A percentile compares a stretch with the other conserved stretches of the same genome.
These are phyloP conservation scores for Moricandia moricandioides DNA, from an alignment of 345 rosid genomes.

Conservation along the genomic window DNA sequence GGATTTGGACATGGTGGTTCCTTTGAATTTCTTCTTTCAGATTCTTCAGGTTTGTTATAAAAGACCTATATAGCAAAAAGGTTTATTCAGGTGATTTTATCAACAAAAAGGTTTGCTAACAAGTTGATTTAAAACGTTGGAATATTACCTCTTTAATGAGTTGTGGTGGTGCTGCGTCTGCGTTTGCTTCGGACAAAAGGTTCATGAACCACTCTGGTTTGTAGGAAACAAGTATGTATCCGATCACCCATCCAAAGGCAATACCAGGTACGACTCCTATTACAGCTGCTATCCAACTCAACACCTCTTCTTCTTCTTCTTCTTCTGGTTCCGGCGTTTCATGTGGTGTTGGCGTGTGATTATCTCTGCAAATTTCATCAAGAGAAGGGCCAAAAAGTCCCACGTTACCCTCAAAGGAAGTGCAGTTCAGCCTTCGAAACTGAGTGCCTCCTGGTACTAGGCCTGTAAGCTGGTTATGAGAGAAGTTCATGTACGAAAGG, in stretches of 20 bases:
- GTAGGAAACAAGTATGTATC: not conserved
- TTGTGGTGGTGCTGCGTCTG: not conserved
- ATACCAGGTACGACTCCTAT: not conserved
- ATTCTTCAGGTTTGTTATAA: not conserved
- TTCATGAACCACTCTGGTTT: not conserved
- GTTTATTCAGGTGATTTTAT: not conserved
- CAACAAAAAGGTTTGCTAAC: not conserved
- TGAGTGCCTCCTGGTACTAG: not conserved
- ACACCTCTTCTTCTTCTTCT: not conserved
- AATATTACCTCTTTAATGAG: not conserved
- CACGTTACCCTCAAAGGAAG: not conserved
- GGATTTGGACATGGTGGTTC: not conserved
- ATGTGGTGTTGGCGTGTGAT: not conserved
- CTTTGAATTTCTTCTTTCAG: not conserved
- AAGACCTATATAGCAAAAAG: not conserved
- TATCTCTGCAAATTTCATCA: not conserved
- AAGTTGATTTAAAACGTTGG: not conserved
- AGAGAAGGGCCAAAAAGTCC: not conserved
- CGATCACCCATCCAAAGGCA: not conserved
- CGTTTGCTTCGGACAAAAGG: no score
- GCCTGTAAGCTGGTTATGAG: not conserved
- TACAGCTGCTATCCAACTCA: not conserved
- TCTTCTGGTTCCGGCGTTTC: not conserved
- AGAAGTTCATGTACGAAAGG: not conserved
- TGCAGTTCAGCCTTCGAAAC: not conserved